Percentiles rank a stretch among this genome's conserved stretches.
phyloP scores from a whole-genome alignment of 352 stramenopile species.

The Nannochloropsis limnetica region DNA sequence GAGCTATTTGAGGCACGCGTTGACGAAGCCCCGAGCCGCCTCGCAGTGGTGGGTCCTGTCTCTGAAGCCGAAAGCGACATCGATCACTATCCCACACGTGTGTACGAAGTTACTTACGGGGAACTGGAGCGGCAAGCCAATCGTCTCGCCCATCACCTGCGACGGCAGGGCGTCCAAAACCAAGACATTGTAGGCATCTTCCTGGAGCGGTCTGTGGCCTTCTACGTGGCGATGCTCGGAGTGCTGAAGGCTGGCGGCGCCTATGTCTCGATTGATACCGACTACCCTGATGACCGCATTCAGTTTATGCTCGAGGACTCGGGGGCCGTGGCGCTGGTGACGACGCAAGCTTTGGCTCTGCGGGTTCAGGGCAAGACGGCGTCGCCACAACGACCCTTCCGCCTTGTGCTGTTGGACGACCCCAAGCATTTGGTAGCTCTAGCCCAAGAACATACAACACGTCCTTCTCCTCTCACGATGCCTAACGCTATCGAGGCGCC shows the following conservation, averaged over 20 bases:
- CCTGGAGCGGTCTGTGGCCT: conserved; percentile 44
- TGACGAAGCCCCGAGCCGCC: neutral
- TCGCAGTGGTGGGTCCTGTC: neutral
- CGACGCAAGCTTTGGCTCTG: neutral
- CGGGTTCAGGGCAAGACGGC: neutral
- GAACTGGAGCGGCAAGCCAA: conserved; percentile 44
- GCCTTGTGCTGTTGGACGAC: neutral
- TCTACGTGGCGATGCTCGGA: conserved; percentile 43
- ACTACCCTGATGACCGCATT: conserved; percentile 40
- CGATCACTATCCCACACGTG: neutral
- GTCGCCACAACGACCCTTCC: neutral
- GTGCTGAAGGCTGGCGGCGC: conserved; percentile 43
- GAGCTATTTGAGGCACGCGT: conserved; percentile 27
- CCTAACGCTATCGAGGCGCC: neutral
- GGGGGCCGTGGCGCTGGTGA: conserved; percentile 16
- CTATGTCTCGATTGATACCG: conserved; percentile 45
- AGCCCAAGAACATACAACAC: neutral
- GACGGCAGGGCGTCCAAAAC: neutral
- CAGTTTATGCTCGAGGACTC: conserved; percentile 44
- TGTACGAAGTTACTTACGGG: conserved; percentile 38
- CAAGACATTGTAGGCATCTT: conserved; percentile 42
- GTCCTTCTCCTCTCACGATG: neutral
- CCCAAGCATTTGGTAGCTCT: neutral
- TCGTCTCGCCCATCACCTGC: conserved; percentile 44
- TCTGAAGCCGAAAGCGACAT: neutral